Conservation (phyloP, 257 asterid genomes). For the Plantago elongata region DNA sequence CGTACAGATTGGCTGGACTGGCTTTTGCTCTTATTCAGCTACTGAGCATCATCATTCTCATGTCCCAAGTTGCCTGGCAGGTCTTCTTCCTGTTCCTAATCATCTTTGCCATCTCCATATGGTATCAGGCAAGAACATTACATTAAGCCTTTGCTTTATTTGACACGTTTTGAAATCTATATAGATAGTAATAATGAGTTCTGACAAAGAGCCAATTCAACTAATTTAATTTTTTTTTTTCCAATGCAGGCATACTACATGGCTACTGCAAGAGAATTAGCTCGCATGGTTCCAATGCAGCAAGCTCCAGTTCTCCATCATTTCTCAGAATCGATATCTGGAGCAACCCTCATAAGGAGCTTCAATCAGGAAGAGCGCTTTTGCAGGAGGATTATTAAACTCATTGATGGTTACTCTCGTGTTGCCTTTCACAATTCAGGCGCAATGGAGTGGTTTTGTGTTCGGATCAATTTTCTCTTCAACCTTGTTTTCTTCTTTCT, state of each 20-base stretch:
- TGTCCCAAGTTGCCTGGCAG: constrained; percentile 77
- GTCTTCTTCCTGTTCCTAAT: constrained; percentile 56
- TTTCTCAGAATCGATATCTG: constrained; percentile 67
- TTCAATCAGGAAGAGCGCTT: constrained; percentile 66
- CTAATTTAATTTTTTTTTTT: not conserved
- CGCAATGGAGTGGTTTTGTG: constrained; percentile 88
- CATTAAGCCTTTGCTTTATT: not conserved
- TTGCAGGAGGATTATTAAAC: constrained; percentile 36
- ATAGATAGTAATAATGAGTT: not conserved
- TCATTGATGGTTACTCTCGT: constrained; percentile 65
- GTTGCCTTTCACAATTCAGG: constrained; percentile 67
- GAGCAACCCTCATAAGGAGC: constrained; percentile 65
- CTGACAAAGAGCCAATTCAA: not conserved
- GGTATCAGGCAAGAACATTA: constrained; percentile 62
- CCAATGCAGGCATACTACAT: constrained; percentile 61
- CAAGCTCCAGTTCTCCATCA: constrained; percentile 84
- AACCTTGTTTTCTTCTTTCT: constrained; percentile 76
- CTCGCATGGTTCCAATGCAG: constrained; percentile 68
- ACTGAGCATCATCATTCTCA: constrained; percentile 61
- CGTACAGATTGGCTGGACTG: constrained; percentile 75
- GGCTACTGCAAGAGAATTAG: constrained; percentile 68
- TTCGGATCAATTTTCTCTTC: constrained; percentile 75
- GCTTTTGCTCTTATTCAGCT: constrained; percentile 82
- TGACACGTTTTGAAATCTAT: not conserved
- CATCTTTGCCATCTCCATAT: constrained; percentile 53